These are phyloP conservation scores for Vanrija sp. DNA, from an alignment of 1,284 basidiomycete genomes.

Conservation along the genomic window DNA sequence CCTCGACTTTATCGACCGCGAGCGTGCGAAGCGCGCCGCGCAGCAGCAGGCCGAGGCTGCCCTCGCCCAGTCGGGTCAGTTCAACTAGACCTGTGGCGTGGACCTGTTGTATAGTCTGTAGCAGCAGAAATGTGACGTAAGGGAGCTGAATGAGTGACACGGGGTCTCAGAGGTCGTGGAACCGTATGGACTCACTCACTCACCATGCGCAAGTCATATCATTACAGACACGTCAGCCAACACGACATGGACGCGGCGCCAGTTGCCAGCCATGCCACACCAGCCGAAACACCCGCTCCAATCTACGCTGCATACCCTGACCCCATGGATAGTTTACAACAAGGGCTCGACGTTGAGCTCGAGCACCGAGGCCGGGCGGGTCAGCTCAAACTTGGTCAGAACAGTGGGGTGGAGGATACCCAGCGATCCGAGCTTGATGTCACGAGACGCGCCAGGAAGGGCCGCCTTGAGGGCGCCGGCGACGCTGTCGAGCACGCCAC, in stretches of 20 bases:
- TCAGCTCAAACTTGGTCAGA: slow-evolving; percentile 86
- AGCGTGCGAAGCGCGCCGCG: slow-evolving; percentile 41
- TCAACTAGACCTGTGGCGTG: not conserved
- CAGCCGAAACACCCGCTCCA: not conserved
- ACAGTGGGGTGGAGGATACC: slow-evolving; percentile 89
- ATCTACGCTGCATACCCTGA: not conserved
- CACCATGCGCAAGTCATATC: too few relatives aligned
- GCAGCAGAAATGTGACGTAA: too few relatives aligned
- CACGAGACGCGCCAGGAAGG: slow-evolving; percentile 47
- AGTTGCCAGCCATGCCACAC: not conserved
- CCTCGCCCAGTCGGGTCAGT: slow-evolving; percentile 38
- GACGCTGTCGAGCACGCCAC: slow-evolving; percentile 44
- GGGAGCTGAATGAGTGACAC: too few relatives aligned
- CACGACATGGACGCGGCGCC: too few relatives aligned
- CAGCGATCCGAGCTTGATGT: slow-evolving; percentile 73
- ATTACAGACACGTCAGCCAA: too few relatives aligned
- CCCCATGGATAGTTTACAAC: slow-evolving; percentile 57
- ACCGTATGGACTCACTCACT: too few relatives aligned
- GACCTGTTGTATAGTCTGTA: too few relatives aligned
- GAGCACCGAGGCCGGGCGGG: slow-evolving; percentile 90
- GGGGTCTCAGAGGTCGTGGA: too few relatives aligned
- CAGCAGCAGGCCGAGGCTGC: slow-evolving; percentile 31
- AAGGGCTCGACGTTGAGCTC: slow-evolving; percentile 93
- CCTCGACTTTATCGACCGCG: slow-evolving; percentile 38
- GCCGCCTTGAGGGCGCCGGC: slow-evolving; percentile 47